Base-by-base conservation (phyloP, 1,284 basidiomycete genomes). In the Puccinia coronata region DNA sequence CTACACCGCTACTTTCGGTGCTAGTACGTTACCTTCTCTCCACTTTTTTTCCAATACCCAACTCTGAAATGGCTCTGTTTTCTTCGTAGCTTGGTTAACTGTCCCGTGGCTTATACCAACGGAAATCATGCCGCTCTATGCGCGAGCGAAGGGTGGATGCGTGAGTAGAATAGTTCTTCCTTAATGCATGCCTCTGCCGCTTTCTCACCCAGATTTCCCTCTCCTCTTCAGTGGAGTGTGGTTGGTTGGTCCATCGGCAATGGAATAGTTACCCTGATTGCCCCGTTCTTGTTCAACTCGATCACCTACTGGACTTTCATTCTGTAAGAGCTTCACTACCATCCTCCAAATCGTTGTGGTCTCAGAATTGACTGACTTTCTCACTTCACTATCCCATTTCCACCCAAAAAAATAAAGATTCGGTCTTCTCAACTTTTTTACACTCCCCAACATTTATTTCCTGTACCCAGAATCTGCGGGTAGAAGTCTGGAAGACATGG, bases 401-500 rank as follows among this genome's bases (percentile, higher is more conserved):
- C n/a, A n/a, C n/a, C n/a, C n/a, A n/a, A n/a, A n/a, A n/a, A n/a
- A n/a, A n/a, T n/a, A n/a, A n/a, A 80, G 78, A 41, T 80, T 80
- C 43, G 78, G 78, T 53, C 36, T 80, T 57, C 47, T 80, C 9
- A 80, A 80, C 34, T 80, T 80, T 51, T 80, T 80, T 18, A 80
- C 78, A 14, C 28, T 80, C 20, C 78, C 78, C 25, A 80, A 80
- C 34, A 80, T 80, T 31, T 80, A 80, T 28, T 80, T 80, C 69
- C 53, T 80, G 49, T 80, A 80, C 57, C 4, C 88, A 89, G 88
- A 93, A 87, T 93, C 92, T 8, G 91, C 91, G 85, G 92, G 92
- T 11, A 89, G 89, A 80, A 90, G 89, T 84, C 86, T 93, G 82
- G 92, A 92, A 84, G 91, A 92, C 84, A 92, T 93, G 92, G 92